Evolutionary conservation across 805 yeast genomes (phyloP), one percentile per base, ranked within the genome.

Genomic region (Torulaspora quercuum): DNA sequence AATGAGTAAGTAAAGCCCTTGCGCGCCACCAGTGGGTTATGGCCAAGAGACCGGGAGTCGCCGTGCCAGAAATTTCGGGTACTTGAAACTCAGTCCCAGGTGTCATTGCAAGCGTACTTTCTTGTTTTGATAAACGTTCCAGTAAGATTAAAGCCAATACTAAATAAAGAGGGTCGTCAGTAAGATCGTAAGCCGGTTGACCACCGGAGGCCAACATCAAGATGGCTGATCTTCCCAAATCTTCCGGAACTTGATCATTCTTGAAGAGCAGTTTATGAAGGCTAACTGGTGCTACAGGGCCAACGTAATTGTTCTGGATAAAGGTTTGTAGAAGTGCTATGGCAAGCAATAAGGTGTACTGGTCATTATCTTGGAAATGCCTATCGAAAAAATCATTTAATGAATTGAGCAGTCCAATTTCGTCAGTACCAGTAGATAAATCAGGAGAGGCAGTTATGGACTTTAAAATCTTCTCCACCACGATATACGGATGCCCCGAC

Each of bases 241-340:
- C 35, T 2, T 35, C 36, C 11, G 32, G 11, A 42, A 49, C 14
- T 24, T 39, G n/a, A 15, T 35, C 26, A 14, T 24, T 33, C 1
- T 38, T 36, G 13, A 53, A 56, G 2, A 65, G 50, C n/a, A 51
- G 31, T n/a, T 63, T 52, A 22, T 52, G 50, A 4, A 70, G 48
- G 3, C 58, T 60, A 14, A 65, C 47, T 4, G 70, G 69, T 2
- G 76, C 51, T 16, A 73, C 70, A 4, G 96, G 96, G 6, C 97
- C 97, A 0, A 95, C 85, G 59, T 72, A 85, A 57, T 89, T 89
- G 33, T 73, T 61, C 56, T 86, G 94, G 10, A 83, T 64, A 53
- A 82, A 89, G 1, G 74, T 55, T 53, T 87, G 88, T 16, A 86
- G 62, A 3, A 77, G 61, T 1, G 82, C 70, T 42, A 85, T 69